These are phyloP conservation scores for Tylopilus plumbeoviolaceoides DNA, from an alignment of 768 basidiomycete species.

Conservation along the genomic window DNA sequence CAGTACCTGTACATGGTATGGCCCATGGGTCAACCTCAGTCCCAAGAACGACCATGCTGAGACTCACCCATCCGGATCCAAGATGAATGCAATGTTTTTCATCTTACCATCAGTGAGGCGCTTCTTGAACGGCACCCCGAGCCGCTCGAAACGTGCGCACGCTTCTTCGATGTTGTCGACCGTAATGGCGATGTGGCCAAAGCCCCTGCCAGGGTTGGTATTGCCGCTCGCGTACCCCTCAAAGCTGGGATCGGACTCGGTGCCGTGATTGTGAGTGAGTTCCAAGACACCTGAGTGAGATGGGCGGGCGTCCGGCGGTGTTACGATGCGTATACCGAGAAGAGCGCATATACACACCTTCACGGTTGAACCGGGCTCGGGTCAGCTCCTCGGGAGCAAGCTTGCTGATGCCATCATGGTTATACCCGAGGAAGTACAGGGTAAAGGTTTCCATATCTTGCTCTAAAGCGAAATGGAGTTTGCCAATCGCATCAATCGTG, in stretches of 20 bases:
- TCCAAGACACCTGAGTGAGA: conserved; percentile 64
- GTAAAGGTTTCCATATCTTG: conserved; percentile 59
- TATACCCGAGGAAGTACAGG: conserved; percentile 84
- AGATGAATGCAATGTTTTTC: conserved; percentile 76
- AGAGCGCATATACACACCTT: conserved; percentile 46
- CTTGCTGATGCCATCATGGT: conserved; percentile 46
- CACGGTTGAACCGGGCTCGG: conserved; percentile 49
- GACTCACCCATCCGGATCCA: conserved; percentile 77
- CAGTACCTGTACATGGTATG: conserved; percentile 43
- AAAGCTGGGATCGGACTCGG: conserved; percentile 75
- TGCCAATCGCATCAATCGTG: background rate
- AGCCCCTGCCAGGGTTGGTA: conserved; percentile 68
- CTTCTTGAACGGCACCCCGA: conserved; percentile 87
- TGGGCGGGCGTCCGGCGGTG: background rate
- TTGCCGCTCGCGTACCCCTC: conserved; percentile 86
- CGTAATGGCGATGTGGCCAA: conserved; percentile 86
- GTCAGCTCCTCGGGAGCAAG: conserved; percentile 52
- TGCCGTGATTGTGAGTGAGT: conserved; percentile 87
- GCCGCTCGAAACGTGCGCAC: conserved; percentile 75
- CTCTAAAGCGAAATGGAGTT: conserved; percentile 35
- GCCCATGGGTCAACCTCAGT: background rate
- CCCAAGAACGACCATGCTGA: background rate
- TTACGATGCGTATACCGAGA: background rate
- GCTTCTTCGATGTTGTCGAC: conserved; percentile 81
- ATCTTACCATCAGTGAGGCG: conserved; percentile 81